These are phyloP conservation scores for Calycina herbarum DNA, from an alignment of 2,329 filamentous ascomycete genomes.

Conservation along the genomic window DNA sequence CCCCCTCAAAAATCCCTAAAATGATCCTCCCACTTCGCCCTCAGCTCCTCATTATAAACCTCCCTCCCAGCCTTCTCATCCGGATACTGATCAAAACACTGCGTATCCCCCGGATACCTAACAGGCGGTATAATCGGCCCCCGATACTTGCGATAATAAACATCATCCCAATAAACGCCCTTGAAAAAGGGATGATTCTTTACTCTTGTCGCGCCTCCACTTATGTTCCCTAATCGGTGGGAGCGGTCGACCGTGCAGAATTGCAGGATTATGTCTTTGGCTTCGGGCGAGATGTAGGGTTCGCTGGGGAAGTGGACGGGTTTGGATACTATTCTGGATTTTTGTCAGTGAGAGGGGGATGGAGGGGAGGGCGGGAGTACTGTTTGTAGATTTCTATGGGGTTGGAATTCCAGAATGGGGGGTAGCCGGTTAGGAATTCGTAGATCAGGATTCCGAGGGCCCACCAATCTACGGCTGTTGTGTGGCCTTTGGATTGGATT, in stretches of 20 bases:
- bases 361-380: conserved; percentile 43
- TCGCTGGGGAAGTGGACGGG: conserved; percentile 46
- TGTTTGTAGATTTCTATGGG: conserved; percentile 85
- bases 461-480: conserved; percentile 83
- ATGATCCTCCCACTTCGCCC: conserved; percentile 65
- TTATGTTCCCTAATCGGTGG: conserved; percentile 75
- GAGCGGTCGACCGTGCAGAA: conserved; percentile 80
- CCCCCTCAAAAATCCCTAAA: conserved; percentile 68
- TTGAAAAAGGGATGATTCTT: conserved; percentile 77
- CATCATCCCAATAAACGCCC: conserved; percentile 71
- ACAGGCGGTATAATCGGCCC: conserved; percentile 78
- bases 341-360: too few species aligned
- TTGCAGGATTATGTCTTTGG: conserved; percentile 72
- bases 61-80: conserved; percentile 68
- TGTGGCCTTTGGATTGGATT: conserved; percentile 78
- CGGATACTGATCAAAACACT: conserved; percentile 83
- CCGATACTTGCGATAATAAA: conserved; percentile 61
- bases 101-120: conserved; percentile 69
- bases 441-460: conserved; percentile 81
- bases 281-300: conserved; percentile 63
- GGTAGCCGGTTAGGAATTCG: conserved; percentile 82
- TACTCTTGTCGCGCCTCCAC: conserved; percentile 69
- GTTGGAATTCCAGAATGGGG: conserved; percentile 84
- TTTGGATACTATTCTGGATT: conserved; percentile 42
- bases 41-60: conserved; percentile 68